Evolutionary conservation across 1,284 basidiomycete species (phyloP).

Genomic region (Sporisorium exsertum): DNA sequence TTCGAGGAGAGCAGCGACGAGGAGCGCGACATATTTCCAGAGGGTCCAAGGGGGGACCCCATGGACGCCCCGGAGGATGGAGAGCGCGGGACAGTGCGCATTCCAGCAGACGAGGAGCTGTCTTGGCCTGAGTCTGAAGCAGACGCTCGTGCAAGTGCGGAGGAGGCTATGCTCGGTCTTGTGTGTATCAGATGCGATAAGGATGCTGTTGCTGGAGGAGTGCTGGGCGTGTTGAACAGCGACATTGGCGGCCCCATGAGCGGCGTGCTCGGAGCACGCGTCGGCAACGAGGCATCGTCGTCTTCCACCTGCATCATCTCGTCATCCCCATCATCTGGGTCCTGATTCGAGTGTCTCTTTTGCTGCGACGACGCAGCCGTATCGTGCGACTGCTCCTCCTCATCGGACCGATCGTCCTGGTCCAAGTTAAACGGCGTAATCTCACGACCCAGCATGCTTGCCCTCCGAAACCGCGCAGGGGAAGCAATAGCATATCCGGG

Average conservation of each 20-base stretch:
- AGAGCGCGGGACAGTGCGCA: conserved; percentile 17
- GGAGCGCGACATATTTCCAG: conserved; percentile 26
- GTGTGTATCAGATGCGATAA: conserved; percentile 2
- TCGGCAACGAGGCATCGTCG: conserved; percentile 11
- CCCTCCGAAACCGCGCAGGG: conserved; percentile 45
- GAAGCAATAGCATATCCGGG: conserved; percentile 34
- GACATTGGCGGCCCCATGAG: conserved; percentile 40
- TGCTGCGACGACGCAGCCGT: conserved; percentile 14
- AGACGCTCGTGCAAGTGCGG: conserved; percentile 27
- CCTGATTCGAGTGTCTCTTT: conserved; percentile 10
- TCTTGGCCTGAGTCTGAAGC: conserved; percentile 49
- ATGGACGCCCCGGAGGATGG: conserved; percentile 22
- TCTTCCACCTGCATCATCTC: conserved; percentile 46
- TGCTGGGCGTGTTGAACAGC: conserved; percentile 27
- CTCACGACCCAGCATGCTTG: conserved; percentile 57
- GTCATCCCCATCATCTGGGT: conserved; percentile 43
- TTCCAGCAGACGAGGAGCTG: conserved; percentile 40
- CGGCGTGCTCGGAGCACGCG: conserved; percentile 24
- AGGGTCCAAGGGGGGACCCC: conserved; percentile 25
- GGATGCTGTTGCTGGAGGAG: conserved; percentile 21
- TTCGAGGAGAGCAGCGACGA: conserved; percentile 33
- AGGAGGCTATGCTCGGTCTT: conserved; percentile 14
- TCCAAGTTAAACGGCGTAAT: conserved; percentile 50
- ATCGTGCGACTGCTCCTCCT: conserved; percentile 3
- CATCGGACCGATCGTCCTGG: conserved; percentile 21